Evolutionary conservation across 169 alveolate species (phyloP), one percentile per base, ranked within the genome.

Genomic region (Eimeria tenella): DNA sequence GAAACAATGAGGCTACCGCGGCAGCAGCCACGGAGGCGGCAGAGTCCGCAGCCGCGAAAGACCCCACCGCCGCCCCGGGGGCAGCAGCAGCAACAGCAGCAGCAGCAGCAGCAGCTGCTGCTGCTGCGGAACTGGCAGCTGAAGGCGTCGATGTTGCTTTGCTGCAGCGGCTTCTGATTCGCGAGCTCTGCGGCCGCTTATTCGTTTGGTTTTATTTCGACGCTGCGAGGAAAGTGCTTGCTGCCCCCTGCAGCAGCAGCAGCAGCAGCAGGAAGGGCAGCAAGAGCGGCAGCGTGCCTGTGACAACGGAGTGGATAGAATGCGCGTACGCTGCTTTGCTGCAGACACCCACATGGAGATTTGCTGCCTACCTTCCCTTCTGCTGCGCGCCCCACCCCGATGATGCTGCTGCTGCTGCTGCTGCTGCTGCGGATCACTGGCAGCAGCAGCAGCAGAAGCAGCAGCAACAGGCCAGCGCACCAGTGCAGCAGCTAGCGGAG

Each of bases 221-320:
- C 19, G 68, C 68, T 58, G 68, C 2, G 68, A 58, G 68, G 68
- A 58, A 58, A 17, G 68, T 58, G 21, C 68, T 58, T 58, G 68
- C 68, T 58, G 68, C 68, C 19, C 68, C 68, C 11, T 58, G 68
- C 68, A 58, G 68, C 68, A 17, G 68, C 68, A 58, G 19, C 68
- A 58, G 68, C 68, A 58, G 68, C 68, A 17, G 68, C 68, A 58
- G 68, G 68, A 58, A 17, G 3, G 68, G 68, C 68, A 58, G 19
- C 68, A 58, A 58, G 19, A 58, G 68, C 68, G 68, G 68, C 11
- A 58, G 68, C 68, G 68, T 58, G 68, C 68, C 68, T 58, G 68
- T 58, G 68, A 58, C 68, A 17, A 17, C 68, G 11, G 68, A 58
- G 11, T 58, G 68, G 68, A 58, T 58, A 13, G 68, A 58, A 10